Conservation (phyloP, 108 stramenopile species). For the Cylindrotheca closterium region DNA sequence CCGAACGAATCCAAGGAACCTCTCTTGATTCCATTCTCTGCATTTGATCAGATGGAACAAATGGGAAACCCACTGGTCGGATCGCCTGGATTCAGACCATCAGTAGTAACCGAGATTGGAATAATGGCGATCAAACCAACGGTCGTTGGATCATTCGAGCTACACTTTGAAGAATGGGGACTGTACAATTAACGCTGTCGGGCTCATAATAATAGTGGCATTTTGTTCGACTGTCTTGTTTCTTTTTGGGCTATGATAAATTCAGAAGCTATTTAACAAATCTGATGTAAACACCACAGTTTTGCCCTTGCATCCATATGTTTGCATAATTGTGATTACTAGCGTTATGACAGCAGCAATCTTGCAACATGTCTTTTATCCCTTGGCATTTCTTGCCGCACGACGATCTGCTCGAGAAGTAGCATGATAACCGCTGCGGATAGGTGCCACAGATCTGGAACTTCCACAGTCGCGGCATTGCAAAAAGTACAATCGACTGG, state of each 20-base stretch:
- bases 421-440: slow-evolving; percentile 98
- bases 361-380: too few relatives aligned
- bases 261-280: too few relatives aligned
- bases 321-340: too few relatives aligned
- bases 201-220: too few relatives aligned
- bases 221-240: too few relatives aligned
- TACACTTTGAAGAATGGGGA: slow-evolving; percentile 49
- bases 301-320: too few relatives aligned
- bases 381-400: slow-evolving; percentile 90
- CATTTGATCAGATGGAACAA: slow-evolving; percentile 49
- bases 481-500: slow-evolving; percentile 91
- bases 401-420: slow-evolving; percentile 97
- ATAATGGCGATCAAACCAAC: slow-evolving; percentile 61
- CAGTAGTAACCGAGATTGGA: slow-evolving; percentile 49
- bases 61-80: slow-evolving; percentile 37
- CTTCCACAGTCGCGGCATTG: slow-evolving; percentile 94
- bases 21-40: slow-evolving; percentile 42
- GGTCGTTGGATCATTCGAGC: slow-evolving; percentile 50
- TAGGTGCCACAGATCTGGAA: slow-evolving; percentile 91
- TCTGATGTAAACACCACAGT: too few relatives aligned
- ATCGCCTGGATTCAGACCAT: slow-evolving; percentile 41
- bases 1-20: slow-evolving; percentile 25
- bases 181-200: slow-evolving; percentile 38
- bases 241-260: too few relatives aligned
- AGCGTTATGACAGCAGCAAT: too few relatives aligned